Evolutionary conservation across 2,329 filamentous ascomycete species (phyloP), one percentile per base, ranked within the genome.

Genomic region (Pseudogymnoascus verrucosus): DNA sequence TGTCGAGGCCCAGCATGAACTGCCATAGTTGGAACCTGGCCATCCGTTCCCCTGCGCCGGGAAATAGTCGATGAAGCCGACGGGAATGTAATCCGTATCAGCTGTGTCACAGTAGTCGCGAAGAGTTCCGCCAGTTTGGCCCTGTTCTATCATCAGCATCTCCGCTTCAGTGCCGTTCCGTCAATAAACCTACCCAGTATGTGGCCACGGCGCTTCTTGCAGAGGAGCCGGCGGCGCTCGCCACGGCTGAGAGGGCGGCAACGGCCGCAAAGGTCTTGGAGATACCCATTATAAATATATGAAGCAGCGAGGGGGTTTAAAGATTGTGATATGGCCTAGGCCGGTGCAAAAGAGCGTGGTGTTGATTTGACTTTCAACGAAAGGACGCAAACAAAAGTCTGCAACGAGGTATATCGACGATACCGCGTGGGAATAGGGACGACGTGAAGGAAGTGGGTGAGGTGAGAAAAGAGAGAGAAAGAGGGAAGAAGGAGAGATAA

Each of bases 21-120:
- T 78, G 4, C 76, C 78, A 64, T 77, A 78, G 67, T 79, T 76
- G 40, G 75, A 71, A 1, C 73, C 76, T 1, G 76, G 75, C 37
- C 74, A 72, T 19, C 77, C 77, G 62, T 79, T 76, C n/a, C 73
- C 76, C 64, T 78, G 74, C 4, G 72, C 70, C 10, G 77, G 76
- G 66, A 79, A 79, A 4, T 75, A 68, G 62, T 76, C 68, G 19
- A 79, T 74, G 65, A 79, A 79, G 2, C 74, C 77, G 4, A 79
- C 70, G 12, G 78, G 71, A 65, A 80, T 78, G 12, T 79, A 72
- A 63, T 79, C 78, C 60, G 79, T 73, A 23, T 68, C 70, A 1
- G 75, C 67, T 51, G 76, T 71, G 28, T 76, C 70, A 67, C 77
- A 79, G 65, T 76, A 78, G 3, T 71, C 67, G n/a, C 69, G 66